Evolutionary conservation across 2,329 filamentous ascomycete genomes (phyloP), one percentile per base, ranked within the genome.

Genomic region (Cladosporium velox): DNA sequence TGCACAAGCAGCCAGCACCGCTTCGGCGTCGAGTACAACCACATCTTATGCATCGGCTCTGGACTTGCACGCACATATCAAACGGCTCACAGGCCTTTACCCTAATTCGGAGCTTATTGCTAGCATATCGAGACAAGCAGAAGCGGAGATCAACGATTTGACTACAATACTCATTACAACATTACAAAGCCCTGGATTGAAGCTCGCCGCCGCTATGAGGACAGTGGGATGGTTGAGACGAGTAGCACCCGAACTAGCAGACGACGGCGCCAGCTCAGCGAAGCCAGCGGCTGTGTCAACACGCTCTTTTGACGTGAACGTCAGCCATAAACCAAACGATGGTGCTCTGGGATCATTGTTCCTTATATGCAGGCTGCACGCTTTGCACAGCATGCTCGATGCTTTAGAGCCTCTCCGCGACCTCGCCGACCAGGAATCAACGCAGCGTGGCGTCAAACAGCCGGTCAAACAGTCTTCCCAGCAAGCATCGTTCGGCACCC

Each of bases 1-100:
- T n/a, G 80, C 79, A n/a, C 75, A 76, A 44, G 71, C 79, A 4
- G 83, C 87, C 4, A 77, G 77, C 15, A 75, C 79, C 7, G 76
- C 81, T 7, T 85, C 82, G 11, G 87, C 88, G 67, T 70, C 69
- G 21, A 72, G 72, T 54, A 66, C 70, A 4, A 65, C 70, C 14
- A 74, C 73, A 18, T 96, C 92, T 71, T 96, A 97, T 81, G 90
- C 93, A 2, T 91, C 92, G 0, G 93, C 93, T 0, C 83, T 99
- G 38, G 95, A 99, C 77, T 84, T 99, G 2, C 91, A 96, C 75
- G 90, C 91, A n/a, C 95, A 98, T 76, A 95, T 97, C 75, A 91
- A 92, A 71, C 88, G 95, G 8, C 83, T 99, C 6, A 88, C 93
- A 67, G 87, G 88, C 0, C 82, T 98, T 32, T 96, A 97, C 76